Evolutionary conservation across 495 filamentous ascomycete genomes (phyloP), one percentile per base, ranked within the genome.

Genomic region (Neurospora sp.): DNA sequence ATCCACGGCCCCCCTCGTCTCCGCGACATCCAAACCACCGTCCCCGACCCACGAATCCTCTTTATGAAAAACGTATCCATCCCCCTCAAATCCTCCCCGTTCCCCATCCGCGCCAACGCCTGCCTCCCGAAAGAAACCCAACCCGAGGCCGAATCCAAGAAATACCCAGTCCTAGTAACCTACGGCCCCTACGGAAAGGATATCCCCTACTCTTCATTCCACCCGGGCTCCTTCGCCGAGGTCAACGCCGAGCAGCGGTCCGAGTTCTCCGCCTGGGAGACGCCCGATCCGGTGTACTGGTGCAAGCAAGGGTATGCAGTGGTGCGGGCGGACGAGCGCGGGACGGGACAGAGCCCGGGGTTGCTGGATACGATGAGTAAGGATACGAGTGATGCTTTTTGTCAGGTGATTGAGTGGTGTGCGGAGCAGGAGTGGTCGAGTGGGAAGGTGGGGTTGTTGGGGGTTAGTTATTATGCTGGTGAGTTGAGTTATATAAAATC

Each of bases 151-250:
- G 48, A 73, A 5, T 39, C 9, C 38, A 62, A 37, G 73, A 39
- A 39, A 36, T 39, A 70, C 54, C 87, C 88, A 2, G 87, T 88
- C 0, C 76, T 90, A 0, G 82, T 87, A 4, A 89, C 88, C 7
- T 89, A 88, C 75, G 87, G 87, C 0, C 89, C 90, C 2, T 92
- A 92, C 75, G 90, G 89, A 13, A 91, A 92, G 74, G 89, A 91
- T 77, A 85, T 87, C 13, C 83, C 80, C 39, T 89, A 88, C 77
- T 72, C 76, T n/a, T 81, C 78, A 78, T 88, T 90, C 77, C 80
- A 82, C 71, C 66, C 79, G 0, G 70, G 73, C 13, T 82, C 80
- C 39, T 88, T 85, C 42, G 37, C 72, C 34, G 83, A 88, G 70
- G 76, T 88, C 4, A 87, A 88, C 75, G 82, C 83, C 5, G 81